A percentile compares a stretch with the other conserved stretches of the same genome.
Conservation (phyloP, 73 alveolate species). For the Tetrahymena borealis region DNA sequence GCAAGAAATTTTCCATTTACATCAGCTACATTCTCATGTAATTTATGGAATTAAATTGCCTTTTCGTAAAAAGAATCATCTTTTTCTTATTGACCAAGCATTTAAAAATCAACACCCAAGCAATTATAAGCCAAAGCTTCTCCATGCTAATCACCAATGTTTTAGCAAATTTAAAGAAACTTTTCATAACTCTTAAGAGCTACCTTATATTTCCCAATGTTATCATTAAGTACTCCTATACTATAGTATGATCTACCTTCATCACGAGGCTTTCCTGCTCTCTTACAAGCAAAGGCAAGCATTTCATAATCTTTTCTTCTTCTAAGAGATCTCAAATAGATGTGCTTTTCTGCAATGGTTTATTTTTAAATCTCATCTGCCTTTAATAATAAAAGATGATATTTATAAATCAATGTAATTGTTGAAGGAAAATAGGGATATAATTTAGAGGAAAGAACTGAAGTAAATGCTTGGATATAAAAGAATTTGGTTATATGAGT, state of each 20-base stretch:
- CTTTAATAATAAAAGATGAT: background rate
- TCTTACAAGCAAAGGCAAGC: conserved; percentile 80
- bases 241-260: conserved; percentile 89
- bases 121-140: conserved; percentile 84
- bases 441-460: no score
- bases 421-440: no score
- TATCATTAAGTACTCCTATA: conserved; percentile 79
- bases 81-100: conserved; percentile 47
- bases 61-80: conserved; percentile 15
- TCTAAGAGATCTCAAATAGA: conserved; percentile 57
- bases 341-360: conserved; percentile 49
- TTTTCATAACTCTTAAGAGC: conserved; percentile 70
- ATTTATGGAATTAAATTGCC: conserved; percentile 34
- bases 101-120: conserved; percentile 75
- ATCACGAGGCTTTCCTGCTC: conserved; percentile 86
- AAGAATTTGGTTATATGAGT: no score
- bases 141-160: conserved; percentile 78
- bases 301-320: conserved; percentile 76
- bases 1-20: conserved; percentile 41
- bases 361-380: background rate
- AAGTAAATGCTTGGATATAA: no score
- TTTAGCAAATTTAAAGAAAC: conserved; percentile 64
- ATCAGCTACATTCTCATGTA: conserved; percentile 36
- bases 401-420: background rate
- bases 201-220: conserved; percentile 56